phyloP scores from a whole-genome alignment of 306 rosid genomes.

The Gastrolobium villosum region DNA sequence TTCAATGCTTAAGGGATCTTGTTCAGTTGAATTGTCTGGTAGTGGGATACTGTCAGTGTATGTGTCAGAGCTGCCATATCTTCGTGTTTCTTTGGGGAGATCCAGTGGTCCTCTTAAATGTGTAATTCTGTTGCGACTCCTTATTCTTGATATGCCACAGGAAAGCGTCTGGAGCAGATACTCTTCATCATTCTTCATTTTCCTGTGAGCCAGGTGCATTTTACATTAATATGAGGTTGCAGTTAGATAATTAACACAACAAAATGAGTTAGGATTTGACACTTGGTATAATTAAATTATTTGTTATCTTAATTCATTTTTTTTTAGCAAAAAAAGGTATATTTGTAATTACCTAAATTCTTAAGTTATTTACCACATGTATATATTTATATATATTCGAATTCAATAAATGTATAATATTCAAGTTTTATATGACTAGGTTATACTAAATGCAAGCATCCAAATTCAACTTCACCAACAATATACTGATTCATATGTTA shows the following conservation, averaged over 20 bases:
- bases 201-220: slow-evolving; percentile 54
- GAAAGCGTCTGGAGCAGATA: slow-evolving; percentile 63
- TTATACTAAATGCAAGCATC: neutral
- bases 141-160: slow-evolving; percentile 72
- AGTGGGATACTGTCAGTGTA: slow-evolving; percentile 63
- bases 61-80: slow-evolving; percentile 47
- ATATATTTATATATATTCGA: neutral
- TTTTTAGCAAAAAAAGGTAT: neutral
- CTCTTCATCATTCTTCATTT: slow-evolving; percentile 73
- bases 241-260: slow-evolving; percentile 11
- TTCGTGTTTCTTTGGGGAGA: slow-evolving; percentile 3
- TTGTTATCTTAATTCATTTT: neutral
- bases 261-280: slow-evolving; percentile 3
- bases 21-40: slow-evolving; percentile 61
- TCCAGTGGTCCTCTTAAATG: slow-evolving; percentile 59
- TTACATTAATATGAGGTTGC: slow-evolving; percentile 22
- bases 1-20: slow-evolving; percentile 43
- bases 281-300: neutral
- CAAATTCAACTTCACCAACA: neutral
- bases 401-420: neutral
- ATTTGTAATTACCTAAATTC: neutral
- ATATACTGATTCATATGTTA: neutral
- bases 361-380: slow-evolving; percentile 11
- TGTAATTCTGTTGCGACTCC: slow-evolving; percentile 52
- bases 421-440: neutral